Evolutionary conservation across 2,329 filamentous ascomycete species (phyloP).

Genomic region (Aspergillus sclerotialis): DNA sequence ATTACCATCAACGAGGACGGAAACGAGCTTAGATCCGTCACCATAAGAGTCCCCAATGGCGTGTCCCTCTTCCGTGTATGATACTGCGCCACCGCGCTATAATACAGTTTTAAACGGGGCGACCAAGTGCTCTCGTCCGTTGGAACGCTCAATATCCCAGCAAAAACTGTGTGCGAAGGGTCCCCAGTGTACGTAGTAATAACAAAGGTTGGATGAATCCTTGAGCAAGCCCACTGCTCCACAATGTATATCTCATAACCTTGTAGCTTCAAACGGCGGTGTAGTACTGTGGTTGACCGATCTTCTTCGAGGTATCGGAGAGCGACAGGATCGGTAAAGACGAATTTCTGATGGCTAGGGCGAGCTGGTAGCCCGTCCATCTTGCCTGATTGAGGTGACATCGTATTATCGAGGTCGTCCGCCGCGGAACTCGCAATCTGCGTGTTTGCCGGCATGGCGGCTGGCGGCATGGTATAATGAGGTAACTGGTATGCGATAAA

Average conservation of each 20-base stretch:
- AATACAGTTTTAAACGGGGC: conserved; percentile 69
- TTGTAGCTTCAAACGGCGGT: conserved; percentile 60
- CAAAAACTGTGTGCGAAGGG: conserved; percentile 66
- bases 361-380: conserved; percentile 10
- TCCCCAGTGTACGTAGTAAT: conserved; percentile 93
- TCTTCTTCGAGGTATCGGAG: conserved; percentile 81
- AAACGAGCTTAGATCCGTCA: conserved; percentile 88
- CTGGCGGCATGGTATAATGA: conserved; percentile 3
- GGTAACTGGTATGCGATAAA: background rate
- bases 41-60: conserved; percentile 75
- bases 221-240: conserved; percentile 95
- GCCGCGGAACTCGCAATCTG: conserved; percentile 14
- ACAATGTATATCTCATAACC: conserved; percentile 93
- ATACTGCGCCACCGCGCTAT: conserved; percentile 76
- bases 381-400: conserved; percentile 13
- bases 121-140: conserved; percentile 76
- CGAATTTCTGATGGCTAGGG: conserved; percentile 49
- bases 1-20: conserved; percentile 92
- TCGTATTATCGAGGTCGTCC: conserved; percentile 21
- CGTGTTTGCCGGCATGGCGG: conserved; percentile 16
- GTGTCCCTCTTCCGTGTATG: conserved; percentile 82
- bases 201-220: conserved; percentile 80
- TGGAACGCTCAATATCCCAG: conserved; percentile 74
- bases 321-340: conserved; percentile 60
- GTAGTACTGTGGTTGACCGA: conserved; percentile 63